Conservation (phyloP, 306 rosid species). For the Vigna trinervia region DNA sequence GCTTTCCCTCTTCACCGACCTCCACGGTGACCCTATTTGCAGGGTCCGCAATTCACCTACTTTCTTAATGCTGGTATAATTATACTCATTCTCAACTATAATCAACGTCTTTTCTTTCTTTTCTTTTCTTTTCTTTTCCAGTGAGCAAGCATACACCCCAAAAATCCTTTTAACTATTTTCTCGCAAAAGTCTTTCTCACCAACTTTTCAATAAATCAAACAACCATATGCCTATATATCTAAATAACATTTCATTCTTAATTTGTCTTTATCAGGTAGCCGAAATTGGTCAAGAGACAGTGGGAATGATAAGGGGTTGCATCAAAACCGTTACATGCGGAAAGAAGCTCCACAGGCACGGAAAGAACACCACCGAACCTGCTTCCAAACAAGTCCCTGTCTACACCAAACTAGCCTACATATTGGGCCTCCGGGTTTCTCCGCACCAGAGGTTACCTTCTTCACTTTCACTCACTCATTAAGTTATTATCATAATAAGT, state of each 20-base stretch:
- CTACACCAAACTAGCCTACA: constrained; percentile 76
- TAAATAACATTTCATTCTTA: background rate
- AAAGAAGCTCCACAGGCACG: constrained; percentile 56
- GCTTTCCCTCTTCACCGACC: constrained; percentile 89
- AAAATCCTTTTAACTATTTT: too few relatives aligned
- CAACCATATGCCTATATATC: too few relatives aligned
- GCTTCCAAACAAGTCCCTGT: constrained; percentile 54
- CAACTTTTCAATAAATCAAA: background rate
- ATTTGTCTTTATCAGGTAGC: constrained; percentile 67
- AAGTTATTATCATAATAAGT: background rate
- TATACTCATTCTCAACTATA: background rate
- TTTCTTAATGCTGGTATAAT: constrained; percentile 78
- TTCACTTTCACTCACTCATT: background rate
- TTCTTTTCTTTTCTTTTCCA: too few relatives aligned
- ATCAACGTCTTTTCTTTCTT: background rate
- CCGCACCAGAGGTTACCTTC: constrained; percentile 71
- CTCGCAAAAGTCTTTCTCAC: constrained; percentile 27
- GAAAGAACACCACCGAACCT: constrained; percentile 45
- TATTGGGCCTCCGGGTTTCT: constrained; percentile 89
- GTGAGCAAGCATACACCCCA: background rate
- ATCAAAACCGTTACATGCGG: constrained; percentile 97
- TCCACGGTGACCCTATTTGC: constrained; percentile 91
- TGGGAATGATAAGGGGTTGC: constrained; percentile 91
- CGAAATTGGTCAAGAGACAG: constrained; percentile 66
- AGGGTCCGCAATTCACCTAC: constrained; percentile 96